Percentiles rank a stretch among this genome's conserved stretches.
Evolutionary conservation across 108 stramenopile species (phyloP).

Genomic region (Aurantiochytrium sp.): DNA sequence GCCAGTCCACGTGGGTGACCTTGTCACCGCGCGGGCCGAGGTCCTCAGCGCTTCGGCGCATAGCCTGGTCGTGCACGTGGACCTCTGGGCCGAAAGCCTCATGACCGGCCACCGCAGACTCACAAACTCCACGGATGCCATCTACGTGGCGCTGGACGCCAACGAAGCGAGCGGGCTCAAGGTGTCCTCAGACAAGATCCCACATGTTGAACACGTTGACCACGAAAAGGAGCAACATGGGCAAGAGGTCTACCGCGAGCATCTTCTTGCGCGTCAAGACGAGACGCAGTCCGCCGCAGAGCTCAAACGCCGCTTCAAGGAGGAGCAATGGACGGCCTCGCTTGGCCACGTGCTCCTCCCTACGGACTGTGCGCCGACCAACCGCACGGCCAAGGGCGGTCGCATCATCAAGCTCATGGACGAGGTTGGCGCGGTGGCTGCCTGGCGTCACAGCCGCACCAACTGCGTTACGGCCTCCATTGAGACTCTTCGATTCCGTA

Average conservation of each 20-base stretch:
- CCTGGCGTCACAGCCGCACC: neutral
- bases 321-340: neutral
- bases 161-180: neutral
- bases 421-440: neutral
- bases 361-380: neutral
- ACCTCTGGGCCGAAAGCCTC: neutral
- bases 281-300: neutral
- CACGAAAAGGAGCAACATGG: neutral
- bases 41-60: neutral
- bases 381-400: neutral
- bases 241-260: neutral
- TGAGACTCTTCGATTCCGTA: neutral
- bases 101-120: neutral
- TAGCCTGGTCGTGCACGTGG: neutral
- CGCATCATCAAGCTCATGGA: slow-evolving; percentile 18
- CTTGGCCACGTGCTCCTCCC: neutral
- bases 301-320: neutral
- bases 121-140: neutral
- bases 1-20: neutral
- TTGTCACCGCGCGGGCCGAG: neutral
- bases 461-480: neutral
- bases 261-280: neutral
- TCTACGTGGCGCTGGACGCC: neutral
- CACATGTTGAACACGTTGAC: neutral
- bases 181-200: neutral